Percentiles rank a stretch among this genome's conserved stretches.
phyloP scores from a whole-genome alignment of 1,139 yeast species.

The Meyerozyma sp. region DNA sequence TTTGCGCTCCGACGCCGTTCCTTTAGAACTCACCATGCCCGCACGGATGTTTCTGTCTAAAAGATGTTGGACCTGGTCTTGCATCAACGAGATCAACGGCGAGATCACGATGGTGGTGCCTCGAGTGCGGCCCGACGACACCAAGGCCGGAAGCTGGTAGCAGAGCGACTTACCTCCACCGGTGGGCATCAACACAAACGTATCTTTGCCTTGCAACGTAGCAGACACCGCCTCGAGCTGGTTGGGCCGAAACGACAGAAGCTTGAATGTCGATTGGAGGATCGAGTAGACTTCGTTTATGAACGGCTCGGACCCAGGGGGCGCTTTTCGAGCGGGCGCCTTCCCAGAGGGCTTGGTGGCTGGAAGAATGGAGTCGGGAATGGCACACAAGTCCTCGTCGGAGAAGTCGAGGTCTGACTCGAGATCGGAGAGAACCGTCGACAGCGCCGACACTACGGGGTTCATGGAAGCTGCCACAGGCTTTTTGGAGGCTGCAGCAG shows the following conservation, averaged over 20 bases:
- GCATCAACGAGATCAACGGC: constrained; percentile 94
- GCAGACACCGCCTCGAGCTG: constrained; percentile 86
- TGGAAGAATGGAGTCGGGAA: constrained; percentile 1
- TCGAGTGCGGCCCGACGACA: constrained; percentile 62
- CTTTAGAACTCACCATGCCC: constrained; percentile 83
- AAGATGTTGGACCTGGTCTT: constrained; percentile 90
- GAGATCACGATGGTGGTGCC: constrained; percentile 93
- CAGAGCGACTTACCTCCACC: constrained; percentile 98
- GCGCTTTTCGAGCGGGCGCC: constrained; percentile 8
- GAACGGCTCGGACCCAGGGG: constrained; percentile 32
- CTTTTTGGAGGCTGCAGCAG: background rate
- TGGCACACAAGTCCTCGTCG: constrained; percentile 25
- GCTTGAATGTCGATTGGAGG: constrained; percentile 54
- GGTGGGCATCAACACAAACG: constrained; percentile 96
- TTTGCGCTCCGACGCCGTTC: constrained; percentile 57
- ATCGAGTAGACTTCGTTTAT: constrained; percentile 55
- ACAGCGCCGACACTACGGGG: constrained; percentile 7
- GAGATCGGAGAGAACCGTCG: constrained; percentile 8
- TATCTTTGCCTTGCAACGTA: constrained; percentile 76
- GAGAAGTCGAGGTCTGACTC: constrained; percentile 28
- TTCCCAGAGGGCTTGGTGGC: background rate
- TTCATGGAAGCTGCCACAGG: background rate
- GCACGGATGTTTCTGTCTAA: constrained; percentile 65
- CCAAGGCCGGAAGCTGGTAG: constrained; percentile 90
- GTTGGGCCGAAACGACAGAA: constrained; percentile 69